Conservation (phyloP, 2,329 filamentous ascomycete species). For the Thelonectria discophora region DNA sequence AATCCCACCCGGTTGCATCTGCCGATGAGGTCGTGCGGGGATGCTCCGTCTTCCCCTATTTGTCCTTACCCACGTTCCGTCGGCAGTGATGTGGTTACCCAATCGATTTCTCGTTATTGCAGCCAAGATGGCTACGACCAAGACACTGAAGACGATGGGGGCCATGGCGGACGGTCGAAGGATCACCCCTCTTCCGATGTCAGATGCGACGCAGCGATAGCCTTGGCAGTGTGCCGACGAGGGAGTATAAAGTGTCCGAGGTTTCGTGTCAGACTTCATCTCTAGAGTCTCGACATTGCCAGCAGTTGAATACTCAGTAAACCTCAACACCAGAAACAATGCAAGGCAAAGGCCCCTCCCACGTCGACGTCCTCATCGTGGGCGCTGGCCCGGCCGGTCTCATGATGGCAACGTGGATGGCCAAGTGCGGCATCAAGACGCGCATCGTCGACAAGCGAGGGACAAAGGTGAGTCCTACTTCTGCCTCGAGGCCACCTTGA, state of each 20-base stretch:
- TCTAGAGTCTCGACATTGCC: not conserved
- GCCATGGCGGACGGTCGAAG: not conserved
- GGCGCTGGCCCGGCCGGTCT: slow-evolving; percentile 27
- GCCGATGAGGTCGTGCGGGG: not conserved
- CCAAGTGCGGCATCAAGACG: slow-evolving; percentile 32
- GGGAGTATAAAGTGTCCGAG: not conserved
- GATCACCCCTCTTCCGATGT: slow-evolving; percentile 1
- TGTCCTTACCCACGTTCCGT: not conserved
- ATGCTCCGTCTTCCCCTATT: not conserved
- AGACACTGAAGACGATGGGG: not conserved
- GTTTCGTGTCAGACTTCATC: not conserved
- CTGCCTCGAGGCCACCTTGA: not conserved
- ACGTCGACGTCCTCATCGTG: slow-evolving; percentile 27
- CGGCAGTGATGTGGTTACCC: not conserved
- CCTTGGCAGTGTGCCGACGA: not conserved
- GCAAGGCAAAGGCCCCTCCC: slow-evolving; percentile 11
- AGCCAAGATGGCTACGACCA: not conserved
- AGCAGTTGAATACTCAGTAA: not conserved
- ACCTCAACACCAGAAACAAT: not conserved
- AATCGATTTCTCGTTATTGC: not conserved
- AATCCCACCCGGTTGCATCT: slow-evolving; percentile 1
- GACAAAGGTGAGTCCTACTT: slow-evolving; percentile 12
- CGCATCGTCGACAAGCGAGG: slow-evolving; percentile 30
- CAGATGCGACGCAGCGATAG: not conserved
- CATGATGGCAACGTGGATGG: slow-evolving; percentile 32